phyloP scores from a whole-genome alignment of 2,329 filamentous ascomycete species.

The Pseudogymnoascus sp. region DNA sequence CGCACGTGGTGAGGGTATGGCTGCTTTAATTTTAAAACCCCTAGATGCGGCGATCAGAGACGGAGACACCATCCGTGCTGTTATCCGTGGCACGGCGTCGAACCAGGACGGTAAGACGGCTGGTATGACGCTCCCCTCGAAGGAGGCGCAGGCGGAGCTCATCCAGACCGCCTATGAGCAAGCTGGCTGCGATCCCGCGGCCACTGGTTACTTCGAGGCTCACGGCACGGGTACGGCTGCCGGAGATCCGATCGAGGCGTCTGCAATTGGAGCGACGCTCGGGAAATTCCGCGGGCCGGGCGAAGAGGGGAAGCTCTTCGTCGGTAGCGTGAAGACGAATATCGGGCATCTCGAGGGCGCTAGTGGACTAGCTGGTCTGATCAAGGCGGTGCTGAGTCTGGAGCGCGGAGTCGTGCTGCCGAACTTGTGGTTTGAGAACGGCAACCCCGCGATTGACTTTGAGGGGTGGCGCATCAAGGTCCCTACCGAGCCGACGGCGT shows the following conservation, averaged over 20 bases:
- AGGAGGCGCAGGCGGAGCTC: constrained; percentile 28
- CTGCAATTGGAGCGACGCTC: constrained; percentile 17
- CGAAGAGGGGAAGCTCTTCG: constrained; percentile 6
- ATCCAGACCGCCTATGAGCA: constrained; percentile 27
- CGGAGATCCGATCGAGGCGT: constrained; percentile 16
- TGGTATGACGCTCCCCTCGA: constrained; percentile 37
- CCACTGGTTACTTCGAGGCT: constrained; percentile 16
- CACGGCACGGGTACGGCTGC: neutral
- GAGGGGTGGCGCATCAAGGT: neutral
- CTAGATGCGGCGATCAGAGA: constrained; percentile 34
- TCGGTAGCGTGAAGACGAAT: constrained; percentile 22
- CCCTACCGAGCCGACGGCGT: neutral
- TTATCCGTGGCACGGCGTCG: constrained; percentile 34
- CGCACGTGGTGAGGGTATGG: constrained; percentile 38
- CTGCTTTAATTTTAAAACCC: constrained; percentile 35
- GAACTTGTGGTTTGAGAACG: constrained; percentile 26
- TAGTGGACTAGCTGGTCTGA: constrained; percentile 18
- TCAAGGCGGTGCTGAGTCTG: constrained; percentile 24
- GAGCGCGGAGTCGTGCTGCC: constrained; percentile 25
- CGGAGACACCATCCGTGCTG: constrained; percentile 34
- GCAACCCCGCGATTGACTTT: constrained; percentile 14
- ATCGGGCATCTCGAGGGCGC: constrained; percentile 23
- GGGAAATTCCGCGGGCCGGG: constrained; percentile 13
- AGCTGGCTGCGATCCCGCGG: constrained; percentile 10
- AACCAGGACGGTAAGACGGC: constrained; percentile 39